Evolutionary conservation across 192 early-diverging fungal species (phyloP), one percentile per base, ranked within the genome.

Genomic region (Rhizophagus clarus): DNA sequence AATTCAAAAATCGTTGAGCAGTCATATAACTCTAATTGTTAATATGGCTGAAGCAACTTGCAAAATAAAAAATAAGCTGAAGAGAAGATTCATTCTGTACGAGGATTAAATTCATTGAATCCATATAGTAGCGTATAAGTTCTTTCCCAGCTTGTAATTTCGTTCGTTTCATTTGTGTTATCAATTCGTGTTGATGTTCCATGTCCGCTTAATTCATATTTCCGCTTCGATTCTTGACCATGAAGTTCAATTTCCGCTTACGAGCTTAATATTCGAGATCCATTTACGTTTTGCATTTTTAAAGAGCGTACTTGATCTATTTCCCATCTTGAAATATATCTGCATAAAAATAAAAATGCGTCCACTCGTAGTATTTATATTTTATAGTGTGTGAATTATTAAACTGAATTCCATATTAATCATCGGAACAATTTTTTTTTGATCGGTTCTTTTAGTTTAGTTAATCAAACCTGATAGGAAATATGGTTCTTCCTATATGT

Each of bases 71-170:
- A 22, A 72, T 40, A 22, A 72, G 7, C 3, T 45, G 20, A 47
- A 40, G 47, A 7, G 10, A 12, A 11, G 32, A 24, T 17, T 12
- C 37, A 45, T 72, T 72, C 40, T 72, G 70, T 24, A 26, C 17
- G 37, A 47, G 47, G 40, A 67, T 67, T 31, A 31, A 31, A 1
- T 26, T 72, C 40, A 72, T 72, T 14, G 20, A 47, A 0, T 72
- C 29, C 70, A 72, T 45, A 72, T 72, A 72, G 40, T 40, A 22
- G 70, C 47, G 15, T 3, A 72, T 1, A 45, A 72, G 17, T 49
- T 72, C 70, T 72, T 72, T 72, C 45, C 70, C 70, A 49, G 70
- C 20, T 45, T 72, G 70, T 47, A 49, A 72, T 72, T 72, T 72
- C 1, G 70, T 72, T 49, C 8, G 70, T 45, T 72, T 72, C 40